phyloP scores from a whole-genome alignment of 164 flowering plant genomes.

The Vitis riparia region DNA sequence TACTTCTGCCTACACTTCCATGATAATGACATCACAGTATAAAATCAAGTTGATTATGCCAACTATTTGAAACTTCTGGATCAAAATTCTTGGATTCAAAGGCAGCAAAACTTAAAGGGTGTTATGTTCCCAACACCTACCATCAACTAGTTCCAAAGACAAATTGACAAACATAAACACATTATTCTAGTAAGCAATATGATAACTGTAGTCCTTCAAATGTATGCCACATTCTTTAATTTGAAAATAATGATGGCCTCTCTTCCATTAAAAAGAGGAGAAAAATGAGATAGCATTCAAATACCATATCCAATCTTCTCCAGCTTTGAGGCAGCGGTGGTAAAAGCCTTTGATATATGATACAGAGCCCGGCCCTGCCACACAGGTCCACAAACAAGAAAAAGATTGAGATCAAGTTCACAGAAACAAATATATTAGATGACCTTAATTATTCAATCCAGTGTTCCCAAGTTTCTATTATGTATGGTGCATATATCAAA shows the following conservation, averaged over 20 bases:
- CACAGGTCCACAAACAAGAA: constrained; percentile 5
- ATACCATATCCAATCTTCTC: constrained; percentile 94
- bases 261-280: background rate
- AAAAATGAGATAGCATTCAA: background rate
- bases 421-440: background rate
- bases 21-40: too few relatives aligned
- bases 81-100: too few relatives aligned
- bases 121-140: background rate
- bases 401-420: too few relatives aligned
- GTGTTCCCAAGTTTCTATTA: background rate
- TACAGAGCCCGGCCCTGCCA: constrained; percentile 84
- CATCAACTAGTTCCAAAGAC: background rate
- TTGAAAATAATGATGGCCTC: background rate
- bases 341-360: constrained; percentile 87
- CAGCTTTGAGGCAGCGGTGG: constrained; percentile 84
- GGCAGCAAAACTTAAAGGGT: background rate
- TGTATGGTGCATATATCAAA: background rate
- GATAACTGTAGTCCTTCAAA: background rate
- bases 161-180: background rate
- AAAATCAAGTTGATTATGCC: too few relatives aligned
- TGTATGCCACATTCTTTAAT: background rate
- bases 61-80: too few relatives aligned
- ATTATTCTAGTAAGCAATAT: background rate
- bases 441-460: background rate
- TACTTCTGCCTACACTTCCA: too few relatives aligned